Percentiles rank a stretch among this genome's conserved stretches.
These are phyloP conservation scores for Candida takata DNA, from an alignment of 805 yeast species.

Conservation along the genomic window DNA sequence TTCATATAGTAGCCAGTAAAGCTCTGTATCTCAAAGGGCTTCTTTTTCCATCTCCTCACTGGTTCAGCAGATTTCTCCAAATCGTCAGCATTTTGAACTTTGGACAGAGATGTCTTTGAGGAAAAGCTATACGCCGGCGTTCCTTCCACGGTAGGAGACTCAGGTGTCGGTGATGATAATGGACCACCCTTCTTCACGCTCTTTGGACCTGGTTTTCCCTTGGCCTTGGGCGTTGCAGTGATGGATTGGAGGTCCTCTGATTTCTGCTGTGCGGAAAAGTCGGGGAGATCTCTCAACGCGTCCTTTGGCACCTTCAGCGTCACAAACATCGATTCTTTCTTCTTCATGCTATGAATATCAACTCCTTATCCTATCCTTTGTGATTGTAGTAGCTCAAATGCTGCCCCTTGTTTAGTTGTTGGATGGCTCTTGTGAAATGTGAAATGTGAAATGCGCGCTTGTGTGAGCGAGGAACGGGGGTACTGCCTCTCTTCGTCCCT, in stretches of 20 bases:
- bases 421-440: no score
- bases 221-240: background rate
- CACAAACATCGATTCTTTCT: conserved; percentile 9
- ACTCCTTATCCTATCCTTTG: no score
- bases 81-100: conserved; percentile 12
- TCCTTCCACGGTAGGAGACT: conserved; percentile 11
- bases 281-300: conserved; percentile 6
- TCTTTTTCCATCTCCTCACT: conserved; percentile 38
- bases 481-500: no score
- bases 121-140: conserved; percentile 7
- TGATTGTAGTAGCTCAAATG: no score
- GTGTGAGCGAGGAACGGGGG: no score
- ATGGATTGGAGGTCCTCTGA: no score
- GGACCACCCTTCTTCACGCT: background rate
- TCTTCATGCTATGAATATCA: no score
- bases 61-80: conserved; percentile 31
- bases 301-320: conserved; percentile 15
- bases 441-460: no score
- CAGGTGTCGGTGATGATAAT: conserved; percentile 8
- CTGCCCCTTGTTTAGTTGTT: no score
- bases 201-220: conserved; percentile 3
- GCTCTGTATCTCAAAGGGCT: conserved; percentile 32
- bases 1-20: conserved; percentile 38
- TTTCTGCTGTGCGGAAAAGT: conserved; percentile 2
- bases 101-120: conserved; percentile 6